Percentiles rank a stretch among this genome's conserved stretches.
Conservation (phyloP, 148 eudicot species). For the Dianthus caryophyllus region DNA sequence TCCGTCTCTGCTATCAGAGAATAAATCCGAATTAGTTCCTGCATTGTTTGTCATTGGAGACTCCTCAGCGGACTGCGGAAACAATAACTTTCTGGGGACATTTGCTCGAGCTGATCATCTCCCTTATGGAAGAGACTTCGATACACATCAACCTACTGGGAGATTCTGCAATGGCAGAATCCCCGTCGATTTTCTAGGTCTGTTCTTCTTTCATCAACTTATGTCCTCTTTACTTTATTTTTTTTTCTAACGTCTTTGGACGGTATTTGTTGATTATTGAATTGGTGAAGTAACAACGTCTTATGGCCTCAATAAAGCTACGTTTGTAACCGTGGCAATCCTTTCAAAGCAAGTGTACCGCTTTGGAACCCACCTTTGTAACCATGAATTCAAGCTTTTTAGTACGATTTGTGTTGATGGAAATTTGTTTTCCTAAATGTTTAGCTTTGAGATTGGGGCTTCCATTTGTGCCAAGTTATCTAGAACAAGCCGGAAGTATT, state of each 20-base stretch:
- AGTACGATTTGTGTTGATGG: neutral
- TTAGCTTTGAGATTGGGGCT: constrained; percentile 72
- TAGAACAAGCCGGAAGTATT: constrained; percentile 56
- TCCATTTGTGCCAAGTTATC: constrained; percentile 83
- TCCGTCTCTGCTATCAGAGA: constrained; percentile 6
- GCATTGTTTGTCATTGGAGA: constrained; percentile 84
- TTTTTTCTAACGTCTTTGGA: neutral
- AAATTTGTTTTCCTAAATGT: constrained; percentile 6
- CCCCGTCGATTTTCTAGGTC: constrained; percentile 89
- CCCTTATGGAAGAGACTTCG: constrained; percentile 90
- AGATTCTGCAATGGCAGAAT: constrained; percentile 84
- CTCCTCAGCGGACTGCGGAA: constrained; percentile 83
- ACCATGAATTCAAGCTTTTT: neutral
- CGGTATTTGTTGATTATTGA: neutral
- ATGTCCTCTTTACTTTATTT: neutral
- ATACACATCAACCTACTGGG: constrained; percentile 77
- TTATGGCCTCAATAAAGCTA: too few species aligned
- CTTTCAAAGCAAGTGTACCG: too few species aligned
- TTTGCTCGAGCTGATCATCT: constrained; percentile 81
- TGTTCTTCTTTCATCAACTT: neutral
- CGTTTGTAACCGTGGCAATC: too few species aligned
- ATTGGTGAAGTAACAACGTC: too few species aligned
- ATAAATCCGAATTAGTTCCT: constrained; percentile 31
- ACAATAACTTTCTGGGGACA: constrained; percentile 82
- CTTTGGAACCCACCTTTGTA: neutral